Evolutionary conservation across 768 basidiomycete species (phyloP).

Genomic region (Suillus ampliporus): DNA sequence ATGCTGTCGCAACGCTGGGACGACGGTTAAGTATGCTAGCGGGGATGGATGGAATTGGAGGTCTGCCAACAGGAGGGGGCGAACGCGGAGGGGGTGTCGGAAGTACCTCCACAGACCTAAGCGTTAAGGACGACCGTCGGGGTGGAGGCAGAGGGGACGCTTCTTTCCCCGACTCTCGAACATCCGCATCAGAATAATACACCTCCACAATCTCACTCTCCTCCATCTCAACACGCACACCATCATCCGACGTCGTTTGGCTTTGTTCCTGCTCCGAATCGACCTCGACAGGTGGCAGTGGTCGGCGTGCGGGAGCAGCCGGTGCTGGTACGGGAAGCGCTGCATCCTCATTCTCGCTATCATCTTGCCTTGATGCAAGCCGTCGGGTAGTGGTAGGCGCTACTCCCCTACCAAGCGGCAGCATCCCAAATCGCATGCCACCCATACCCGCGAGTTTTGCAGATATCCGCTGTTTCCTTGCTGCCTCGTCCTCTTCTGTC

Average conservation of each 20-base stretch:
- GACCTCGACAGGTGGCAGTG: slow-evolving; percentile 25
- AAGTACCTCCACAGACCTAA: slow-evolving; percentile 37
- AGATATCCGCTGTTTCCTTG: slow-evolving; percentile 57
- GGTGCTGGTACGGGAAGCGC: slow-evolving; percentile 34
- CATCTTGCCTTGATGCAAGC: slow-evolving; percentile 25
- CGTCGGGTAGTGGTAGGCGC: slow-evolving; percentile 23
- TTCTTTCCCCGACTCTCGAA: slow-evolving; percentile 47
- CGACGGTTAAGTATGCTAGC: slow-evolving; percentile 40
- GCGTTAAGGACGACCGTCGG: slow-evolving; percentile 40
- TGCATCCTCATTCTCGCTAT: slow-evolving; percentile 35
- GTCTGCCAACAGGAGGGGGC: slow-evolving; percentile 42
- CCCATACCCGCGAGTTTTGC: slow-evolving; percentile 61
- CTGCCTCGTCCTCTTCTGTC: slow-evolving; percentile 70
- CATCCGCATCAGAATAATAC: slow-evolving; percentile 55
- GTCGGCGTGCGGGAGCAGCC: slow-evolving; percentile 37
- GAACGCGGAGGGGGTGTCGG: slow-evolving; percentile 54
- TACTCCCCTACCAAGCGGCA: slow-evolving; percentile 38
- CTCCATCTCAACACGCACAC: slow-evolving; percentile 68
- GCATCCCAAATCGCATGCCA: slow-evolving; percentile 62
- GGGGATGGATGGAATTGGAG: slow-evolving; percentile 43
- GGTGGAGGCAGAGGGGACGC: slow-evolving; percentile 61
- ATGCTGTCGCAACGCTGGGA: slow-evolving; percentile 42
- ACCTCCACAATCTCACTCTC: slow-evolving; percentile 79
- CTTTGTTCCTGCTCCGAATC: slow-evolving; percentile 15
- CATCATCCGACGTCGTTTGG: slow-evolving; percentile 58